Percentiles rank a stretch among this genome's conserved stretches.
These are phyloP conservation scores for Calamus simplicifolius DNA, from an alignment of 176 grass and related monocot species.

Conservation along the genomic window DNA sequence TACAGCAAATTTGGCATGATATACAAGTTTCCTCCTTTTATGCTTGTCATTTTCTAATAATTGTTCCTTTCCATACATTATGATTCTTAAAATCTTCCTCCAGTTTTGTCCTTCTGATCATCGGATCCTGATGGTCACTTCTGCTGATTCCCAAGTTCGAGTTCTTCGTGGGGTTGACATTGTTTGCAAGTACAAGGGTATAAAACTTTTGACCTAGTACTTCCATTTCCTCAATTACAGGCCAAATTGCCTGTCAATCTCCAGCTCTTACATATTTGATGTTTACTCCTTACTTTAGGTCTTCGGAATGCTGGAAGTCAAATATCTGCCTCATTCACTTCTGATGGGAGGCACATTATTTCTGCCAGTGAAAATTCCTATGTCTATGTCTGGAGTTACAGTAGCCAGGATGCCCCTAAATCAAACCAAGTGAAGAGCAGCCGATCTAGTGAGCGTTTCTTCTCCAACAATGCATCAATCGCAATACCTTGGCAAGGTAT, in stretches of 20 bases:
- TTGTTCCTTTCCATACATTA: no score
- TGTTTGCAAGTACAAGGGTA: constrained; percentile 76
- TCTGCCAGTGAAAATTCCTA: constrained; percentile 64
- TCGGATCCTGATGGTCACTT: constrained; percentile 78
- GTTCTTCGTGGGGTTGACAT: constrained; percentile 65
- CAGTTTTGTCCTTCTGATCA: constrained; percentile 85
- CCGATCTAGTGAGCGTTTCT: constrained; percentile 59
- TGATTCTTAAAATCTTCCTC: constrained; percentile 1
- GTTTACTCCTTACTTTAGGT: constrained; percentile 27
- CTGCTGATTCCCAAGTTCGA: constrained; percentile 72
- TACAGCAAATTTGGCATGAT: background rate
- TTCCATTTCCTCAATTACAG: background rate
- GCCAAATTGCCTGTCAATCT: no score
- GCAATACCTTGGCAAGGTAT: constrained; percentile 79
- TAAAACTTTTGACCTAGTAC: constrained; percentile 1
- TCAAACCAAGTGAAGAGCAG: constrained; percentile 30
- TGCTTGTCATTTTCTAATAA: background rate
- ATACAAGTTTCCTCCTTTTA: no score
- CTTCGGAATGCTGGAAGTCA: constrained; percentile 46
- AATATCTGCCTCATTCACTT: constrained; percentile 61
- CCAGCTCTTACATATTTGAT: no score
- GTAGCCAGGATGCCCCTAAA: constrained; percentile 32
- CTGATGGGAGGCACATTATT: constrained; percentile 76
- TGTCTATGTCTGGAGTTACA: constrained; percentile 68
- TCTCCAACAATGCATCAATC: constrained; percentile 45